Percentiles rank a stretch among this genome's conserved stretches.
phyloP scores from a whole-genome alignment of 176 grass and related monocot genomes.

The Zea luxurians region DNA sequence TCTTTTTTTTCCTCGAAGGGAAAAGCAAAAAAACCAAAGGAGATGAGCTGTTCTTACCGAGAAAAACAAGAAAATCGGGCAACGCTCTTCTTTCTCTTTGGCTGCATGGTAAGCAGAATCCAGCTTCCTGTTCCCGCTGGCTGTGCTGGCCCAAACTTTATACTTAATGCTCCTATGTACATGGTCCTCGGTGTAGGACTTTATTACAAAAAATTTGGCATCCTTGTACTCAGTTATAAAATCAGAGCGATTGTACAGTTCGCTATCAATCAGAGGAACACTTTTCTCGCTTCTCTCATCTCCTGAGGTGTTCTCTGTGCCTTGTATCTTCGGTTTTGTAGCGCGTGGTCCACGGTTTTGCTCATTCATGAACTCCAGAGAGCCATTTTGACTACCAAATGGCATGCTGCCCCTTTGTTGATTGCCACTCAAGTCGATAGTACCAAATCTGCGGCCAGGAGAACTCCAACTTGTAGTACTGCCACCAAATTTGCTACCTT shows the following conservation, averaged over 20 bases:
- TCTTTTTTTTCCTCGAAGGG: neutral
- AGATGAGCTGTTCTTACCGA: constrained; percentile 44
- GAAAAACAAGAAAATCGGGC: constrained; percentile 73
- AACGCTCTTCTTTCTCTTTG: constrained; percentile 55
- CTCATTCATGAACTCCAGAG: constrained; percentile 65
- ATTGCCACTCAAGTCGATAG: constrained; percentile 36
- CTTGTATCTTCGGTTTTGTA: constrained; percentile 57
- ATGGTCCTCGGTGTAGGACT: constrained; percentile 75
- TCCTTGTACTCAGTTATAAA: constrained; percentile 63
- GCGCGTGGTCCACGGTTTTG: constrained; percentile 67
- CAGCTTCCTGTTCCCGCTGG: constrained; percentile 60
- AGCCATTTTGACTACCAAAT: constrained; percentile 53
- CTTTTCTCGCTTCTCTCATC: constrained; percentile 51
- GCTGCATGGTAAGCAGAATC: constrained; percentile 54
- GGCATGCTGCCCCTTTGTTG: constrained; percentile 53
- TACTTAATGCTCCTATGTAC: constrained; percentile 79
- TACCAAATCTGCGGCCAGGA: constrained; percentile 42
- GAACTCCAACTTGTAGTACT: constrained; percentile 47
- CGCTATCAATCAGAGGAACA: constrained; percentile 20
- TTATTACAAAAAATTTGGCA: constrained; percentile 71
- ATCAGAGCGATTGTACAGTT: constrained; percentile 55
- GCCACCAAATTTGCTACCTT: constrained; percentile 49
- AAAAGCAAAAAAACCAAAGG: neutral
- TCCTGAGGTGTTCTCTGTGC: constrained; percentile 28
- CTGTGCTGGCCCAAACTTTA: constrained; percentile 68